Evolutionary conservation across 1,284 basidiomycete genomes (phyloP).

Genomic region (Melampsora larici-populina): DNA sequence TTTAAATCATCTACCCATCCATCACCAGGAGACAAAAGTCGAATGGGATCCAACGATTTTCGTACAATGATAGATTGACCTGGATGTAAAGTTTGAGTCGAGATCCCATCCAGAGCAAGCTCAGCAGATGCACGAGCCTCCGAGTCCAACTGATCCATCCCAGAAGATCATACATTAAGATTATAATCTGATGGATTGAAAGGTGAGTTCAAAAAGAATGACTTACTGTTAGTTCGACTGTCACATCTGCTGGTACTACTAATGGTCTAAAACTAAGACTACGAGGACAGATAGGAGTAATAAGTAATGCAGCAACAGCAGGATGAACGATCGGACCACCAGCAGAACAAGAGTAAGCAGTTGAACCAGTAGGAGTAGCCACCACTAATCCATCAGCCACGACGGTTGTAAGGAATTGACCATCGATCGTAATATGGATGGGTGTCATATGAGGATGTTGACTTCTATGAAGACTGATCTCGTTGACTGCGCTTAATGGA

Average conservation of each 20-base stretch:
- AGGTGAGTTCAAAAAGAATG: not conserved
- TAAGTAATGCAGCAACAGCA: slow-evolving; percentile 77
- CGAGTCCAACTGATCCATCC: slow-evolving; percentile 67
- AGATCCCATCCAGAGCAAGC: slow-evolving; percentile 86
- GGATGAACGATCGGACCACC: slow-evolving; percentile 96
- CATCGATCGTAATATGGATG: slow-evolving; percentile 92
- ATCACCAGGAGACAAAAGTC: slow-evolving; percentile 64
- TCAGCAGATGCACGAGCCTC: slow-evolving; percentile 80
- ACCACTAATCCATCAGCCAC: slow-evolving; percentile 93
- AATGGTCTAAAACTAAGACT: slow-evolving; percentile 88
- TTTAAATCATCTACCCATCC: slow-evolving; percentile 98
- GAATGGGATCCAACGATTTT: slow-evolving; percentile 82
- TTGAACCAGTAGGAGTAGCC: slow-evolving; percentile 93
- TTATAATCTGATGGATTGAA: not conserved
- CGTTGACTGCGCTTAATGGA: slow-evolving; percentile 85
- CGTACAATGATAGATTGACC: slow-evolving; percentile 81
- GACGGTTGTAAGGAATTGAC: slow-evolving; percentile 88
- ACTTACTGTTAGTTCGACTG: slow-evolving; percentile 73
- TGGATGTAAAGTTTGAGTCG: slow-evolving; percentile 71
- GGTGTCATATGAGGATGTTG: slow-evolving; percentile 86
- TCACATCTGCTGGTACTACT: slow-evolving; percentile 77
- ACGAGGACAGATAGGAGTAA: slow-evolving; percentile 92
- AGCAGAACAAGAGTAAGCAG: slow-evolving; percentile 91
- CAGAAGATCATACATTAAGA: slow-evolving; percentile 5
- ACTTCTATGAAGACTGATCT: slow-evolving; percentile 87